These are phyloP conservation scores for Lachnellula occidentalis DNA, from an alignment of 2,329 filamentous ascomycete species.

Conservation along the genomic window DNA sequence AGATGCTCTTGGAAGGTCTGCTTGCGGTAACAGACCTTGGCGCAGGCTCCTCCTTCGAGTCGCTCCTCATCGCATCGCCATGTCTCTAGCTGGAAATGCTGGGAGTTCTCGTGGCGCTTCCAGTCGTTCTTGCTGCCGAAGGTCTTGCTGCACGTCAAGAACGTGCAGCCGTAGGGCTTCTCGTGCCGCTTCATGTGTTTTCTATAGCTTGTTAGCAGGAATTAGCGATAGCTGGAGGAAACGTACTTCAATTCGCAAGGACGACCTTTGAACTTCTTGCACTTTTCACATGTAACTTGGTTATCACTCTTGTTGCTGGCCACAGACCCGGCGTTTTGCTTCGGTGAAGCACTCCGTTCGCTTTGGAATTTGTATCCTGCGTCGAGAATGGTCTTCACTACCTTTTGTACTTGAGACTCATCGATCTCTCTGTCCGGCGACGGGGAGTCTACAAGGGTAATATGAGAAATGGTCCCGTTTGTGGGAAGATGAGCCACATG, in stretches of 20 bases:
- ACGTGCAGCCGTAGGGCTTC: constrained; percentile 79
- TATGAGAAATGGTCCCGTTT: neutral
- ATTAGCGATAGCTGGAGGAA: neutral
- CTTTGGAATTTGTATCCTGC: constrained; percentile 24
- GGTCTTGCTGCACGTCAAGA: constrained; percentile 57
- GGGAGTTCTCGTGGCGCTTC: constrained; percentile 83
- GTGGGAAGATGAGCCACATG: neutral
- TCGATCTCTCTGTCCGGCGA: constrained; percentile 6
- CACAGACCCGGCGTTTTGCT: constrained; percentile 22
- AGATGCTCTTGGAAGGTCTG: constrained; percentile 61
- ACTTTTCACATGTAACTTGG: constrained; percentile 34
- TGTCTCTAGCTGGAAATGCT: constrained; percentile 66
- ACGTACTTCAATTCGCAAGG: constrained; percentile 54
- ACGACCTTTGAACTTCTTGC: constrained; percentile 43
- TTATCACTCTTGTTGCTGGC: constrained; percentile 27
- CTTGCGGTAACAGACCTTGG: constrained; percentile 50
- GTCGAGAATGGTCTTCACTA: constrained; percentile 21
- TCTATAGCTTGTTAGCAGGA: constrained; percentile 37
- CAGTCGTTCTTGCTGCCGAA: constrained; percentile 95
- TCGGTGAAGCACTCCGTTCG: constrained; percentile 14
- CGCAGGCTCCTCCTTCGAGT: constrained; percentile 41
- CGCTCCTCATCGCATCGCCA: constrained; percentile 60
- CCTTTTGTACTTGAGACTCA: constrained; percentile 16
- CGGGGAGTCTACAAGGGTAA: constrained; percentile 8
- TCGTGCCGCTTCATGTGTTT: constrained; percentile 82